Evolutionary conservation across 1,284 basidiomycete genomes (phyloP), one percentile per base, ranked within the genome.

Genomic region (Irpex sp.): DNA sequence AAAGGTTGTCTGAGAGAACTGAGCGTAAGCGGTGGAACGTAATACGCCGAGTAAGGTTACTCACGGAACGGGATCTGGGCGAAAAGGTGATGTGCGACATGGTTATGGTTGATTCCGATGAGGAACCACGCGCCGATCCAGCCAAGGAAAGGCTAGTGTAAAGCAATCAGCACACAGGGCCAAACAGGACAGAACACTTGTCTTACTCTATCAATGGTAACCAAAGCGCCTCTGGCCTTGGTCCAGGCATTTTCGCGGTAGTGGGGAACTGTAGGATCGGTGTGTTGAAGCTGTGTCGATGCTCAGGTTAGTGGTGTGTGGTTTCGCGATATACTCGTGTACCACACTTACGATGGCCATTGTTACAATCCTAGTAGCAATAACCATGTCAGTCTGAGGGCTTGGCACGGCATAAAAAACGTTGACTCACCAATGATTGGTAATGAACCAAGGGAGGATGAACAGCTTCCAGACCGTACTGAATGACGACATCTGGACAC

Each of bases 191-290:
- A 50, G 11, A 17, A 21, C 8, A 17, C 7, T n/a, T 17, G n/a
- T n/a, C 49, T 8, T 50, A 74, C 72, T 63, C 85, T 80, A 75
- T 87, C 86, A 62, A 86, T 78, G 61, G 86, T 87, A 68, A 81
- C 80, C 37, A 87, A 80, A 8, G 84, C 85, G 57, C 86, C 85
- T 63, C 85, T 81, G 61, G 80, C 78, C 75, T 86, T 87, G 61
- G 78, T 86, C 82, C 65, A 71, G 21, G 50, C 62, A 9, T 17
- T 17, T 77, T 79, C 74, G 82, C 72, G 68, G 59, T 74, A 75
- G 61, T 72, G 72, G 8, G 73, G 73, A 4, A 74, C 61, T 3
- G 55, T 33, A 9, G 72, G 70, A 59, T 73, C 84, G 64, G 84
- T 86, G 79, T 87, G 85, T 72, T 87, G 85, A 58, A 87, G 78